Evolutionary conservation across 805 yeast species (phyloP).

Genomic region (Yamadazyma endophytica): DNA sequence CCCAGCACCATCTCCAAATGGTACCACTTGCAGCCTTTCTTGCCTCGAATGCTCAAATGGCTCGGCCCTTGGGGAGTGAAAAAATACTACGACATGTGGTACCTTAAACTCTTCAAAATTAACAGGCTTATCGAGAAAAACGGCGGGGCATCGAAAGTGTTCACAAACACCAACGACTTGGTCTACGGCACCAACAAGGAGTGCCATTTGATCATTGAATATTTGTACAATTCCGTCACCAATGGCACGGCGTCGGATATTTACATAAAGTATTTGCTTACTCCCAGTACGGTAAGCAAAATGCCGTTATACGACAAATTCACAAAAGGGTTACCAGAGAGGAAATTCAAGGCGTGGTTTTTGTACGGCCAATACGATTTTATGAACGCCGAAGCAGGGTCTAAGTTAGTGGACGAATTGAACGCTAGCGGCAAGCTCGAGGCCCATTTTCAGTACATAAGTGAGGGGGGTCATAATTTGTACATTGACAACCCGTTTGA

Average conservation of each 20-base stretch:
- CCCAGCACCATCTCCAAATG: slow-evolving; percentile 23
- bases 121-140: slow-evolving; percentile 28
- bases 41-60: slow-evolving; percentile 45
- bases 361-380: slow-evolving; percentile 71
- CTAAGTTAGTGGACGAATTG: slow-evolving; percentile 21
- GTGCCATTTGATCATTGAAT: slow-evolving; percentile 32
- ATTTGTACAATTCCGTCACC: slow-evolving; percentile 38
- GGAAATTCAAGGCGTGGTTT: slow-evolving; percentile 38
- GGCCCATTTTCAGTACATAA: slow-evolving; percentile 20
- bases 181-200: slow-evolving; percentile 38
- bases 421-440: slow-evolving; percentile 8
- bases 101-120: slow-evolving; percentile 33
- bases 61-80: slow-evolving; percentile 40
- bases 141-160: slow-evolving; percentile 25
- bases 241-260: slow-evolving; percentile 35
- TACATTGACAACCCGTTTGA: slow-evolving; percentile 45
- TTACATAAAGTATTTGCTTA: slow-evolving; percentile 46
- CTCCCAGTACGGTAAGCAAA: slow-evolving; percentile 58
- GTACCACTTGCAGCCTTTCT: slow-evolving; percentile 41
- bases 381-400: slow-evolving; percentile 61
- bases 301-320: slow-evolving; percentile 64
- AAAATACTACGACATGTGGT: slow-evolving; percentile 38
- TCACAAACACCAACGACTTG: slow-evolving; percentile 23
- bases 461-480: slow-evolving; percentile 42
- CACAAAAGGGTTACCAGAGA: slow-evolving; percentile 13